phyloP scores from a whole-genome alignment of 805 yeast species.

The Huiozyma sinensis region DNA sequence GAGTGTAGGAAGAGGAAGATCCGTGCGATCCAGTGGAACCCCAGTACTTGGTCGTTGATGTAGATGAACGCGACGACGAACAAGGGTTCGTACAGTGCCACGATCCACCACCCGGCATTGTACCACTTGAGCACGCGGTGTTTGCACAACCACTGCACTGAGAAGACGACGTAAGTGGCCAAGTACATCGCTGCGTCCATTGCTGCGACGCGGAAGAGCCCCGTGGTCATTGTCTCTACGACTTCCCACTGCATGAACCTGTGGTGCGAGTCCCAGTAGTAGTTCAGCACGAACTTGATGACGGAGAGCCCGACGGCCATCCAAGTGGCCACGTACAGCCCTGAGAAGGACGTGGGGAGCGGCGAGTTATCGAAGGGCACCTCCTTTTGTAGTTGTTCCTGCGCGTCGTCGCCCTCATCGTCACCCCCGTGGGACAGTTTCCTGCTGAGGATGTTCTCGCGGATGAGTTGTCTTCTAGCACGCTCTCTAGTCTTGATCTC shows the following conservation, averaged over 20 bases:
- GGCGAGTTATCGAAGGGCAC: conserved; percentile 1
- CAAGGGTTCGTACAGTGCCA: conserved; percentile 43
- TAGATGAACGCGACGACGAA: conserved; percentile 45
- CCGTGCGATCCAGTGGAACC: conserved; percentile 81
- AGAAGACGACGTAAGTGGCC: conserved; percentile 47
- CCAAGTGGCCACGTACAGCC: conserved; percentile 78
- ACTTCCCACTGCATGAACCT: conserved; percentile 39
- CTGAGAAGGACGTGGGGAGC: conserved; percentile 40
- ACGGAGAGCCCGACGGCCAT: conserved; percentile 47
- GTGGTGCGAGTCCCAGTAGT: conserved; percentile 37
- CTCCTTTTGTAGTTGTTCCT: neutral
- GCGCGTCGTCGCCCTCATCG: neutral
- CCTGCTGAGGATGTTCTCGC: conserved; percentile 2
- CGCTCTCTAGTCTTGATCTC: conserved; percentile 10
- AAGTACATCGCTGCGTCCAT: conserved; percentile 71
- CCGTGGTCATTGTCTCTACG: conserved; percentile 44
- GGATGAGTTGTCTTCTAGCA: conserved; percentile 3
- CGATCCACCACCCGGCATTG: conserved; percentile 50
- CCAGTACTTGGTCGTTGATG: conserved; percentile 39
- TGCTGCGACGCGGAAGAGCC: conserved; percentile 55
- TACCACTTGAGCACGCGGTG: conserved; percentile 46
- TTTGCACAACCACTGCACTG: conserved; percentile 47
- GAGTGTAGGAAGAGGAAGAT: conserved; percentile 78
- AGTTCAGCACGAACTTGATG: conserved; percentile 42
- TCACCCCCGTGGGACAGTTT: neutral